phyloP scores from a whole-genome alignment of 192 early-diverging fungal genomes.

The Backusella sp. region DNA sequence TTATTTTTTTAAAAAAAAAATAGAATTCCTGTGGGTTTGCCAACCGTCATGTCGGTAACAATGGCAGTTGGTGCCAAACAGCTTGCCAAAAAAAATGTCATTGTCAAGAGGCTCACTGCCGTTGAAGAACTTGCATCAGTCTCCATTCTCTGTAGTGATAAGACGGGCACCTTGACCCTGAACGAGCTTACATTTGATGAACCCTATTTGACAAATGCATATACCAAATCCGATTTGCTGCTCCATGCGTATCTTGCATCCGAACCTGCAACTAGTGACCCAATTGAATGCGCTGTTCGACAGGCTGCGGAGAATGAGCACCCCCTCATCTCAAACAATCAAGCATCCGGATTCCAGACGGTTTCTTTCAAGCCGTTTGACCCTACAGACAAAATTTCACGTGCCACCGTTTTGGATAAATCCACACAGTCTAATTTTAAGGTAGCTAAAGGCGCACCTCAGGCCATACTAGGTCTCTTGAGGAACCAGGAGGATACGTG shows the following conservation, averaged over 20 bases:
- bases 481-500: constrained; percentile 27
- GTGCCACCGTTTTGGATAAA: constrained; percentile 57
- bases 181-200: constrained; percentile 79
- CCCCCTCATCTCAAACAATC: constrained; percentile 43
- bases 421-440: constrained; percentile 52
- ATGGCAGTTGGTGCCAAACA: constrained; percentile 81
- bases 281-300: constrained; percentile 73
- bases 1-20: not conserved
- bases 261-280: constrained; percentile 72
- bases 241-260: constrained; percentile 62
- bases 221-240: constrained; percentile 56
- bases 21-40: constrained; percentile 75
- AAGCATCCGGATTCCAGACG: constrained; percentile 67
- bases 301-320: constrained; percentile 53
- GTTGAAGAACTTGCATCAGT: constrained; percentile 80
- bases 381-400: constrained; percentile 67
- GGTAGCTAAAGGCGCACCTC: constrained; percentile 74
- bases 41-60: constrained; percentile 79
- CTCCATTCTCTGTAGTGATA: constrained; percentile 64
- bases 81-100: constrained; percentile 70
- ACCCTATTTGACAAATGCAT: constrained; percentile 48
- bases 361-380: constrained; percentile 74
- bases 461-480: constrained; percentile 59
- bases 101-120: constrained; percentile 76
- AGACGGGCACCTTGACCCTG: constrained; percentile 78